phyloP scores from a whole-genome alignment of 768 basidiomycete species.

The Hebeloma cylindrosporum region DNA sequence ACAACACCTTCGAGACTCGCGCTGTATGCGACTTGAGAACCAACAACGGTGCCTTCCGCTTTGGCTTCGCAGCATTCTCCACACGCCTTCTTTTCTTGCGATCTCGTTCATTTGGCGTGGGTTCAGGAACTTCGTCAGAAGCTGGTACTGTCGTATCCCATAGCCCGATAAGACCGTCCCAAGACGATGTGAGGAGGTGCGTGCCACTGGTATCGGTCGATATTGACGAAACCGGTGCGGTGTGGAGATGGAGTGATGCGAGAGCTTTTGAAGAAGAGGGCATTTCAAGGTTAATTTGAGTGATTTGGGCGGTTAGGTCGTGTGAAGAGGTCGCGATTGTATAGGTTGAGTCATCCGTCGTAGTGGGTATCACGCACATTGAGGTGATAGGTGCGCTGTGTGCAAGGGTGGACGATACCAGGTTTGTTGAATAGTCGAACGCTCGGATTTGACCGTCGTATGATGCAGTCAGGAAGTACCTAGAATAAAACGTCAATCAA shows the following conservation, averaged over 20 bases:
- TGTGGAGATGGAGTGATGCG: slow-evolving; percentile 82
- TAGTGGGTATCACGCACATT: slow-evolving; percentile 50
- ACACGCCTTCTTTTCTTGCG: slow-evolving; percentile 57
- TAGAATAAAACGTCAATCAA: slow-evolving; percentile 25
- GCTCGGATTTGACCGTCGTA: slow-evolving; percentile 78
- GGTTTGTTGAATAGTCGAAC: slow-evolving; percentile 68
- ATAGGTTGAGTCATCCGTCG: slow-evolving; percentile 28
- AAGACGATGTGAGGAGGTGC: slow-evolving; percentile 78
- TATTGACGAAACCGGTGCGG: slow-evolving; percentile 74
- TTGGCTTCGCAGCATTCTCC: slow-evolving; percentile 31
- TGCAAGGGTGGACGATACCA: slow-evolving; percentile 45
- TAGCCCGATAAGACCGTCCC: slow-evolving; percentile 84
- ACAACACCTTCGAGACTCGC: slow-evolving; percentile 74
- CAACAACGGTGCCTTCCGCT: slow-evolving; percentile 64
- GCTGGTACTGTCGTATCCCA: slow-evolving; percentile 70
- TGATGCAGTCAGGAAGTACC: slow-evolving; percentile 73
- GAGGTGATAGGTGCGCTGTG: slow-evolving; percentile 74
- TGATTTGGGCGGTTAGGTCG: slow-evolving; percentile 71
- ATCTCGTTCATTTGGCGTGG: slow-evolving; percentile 28
- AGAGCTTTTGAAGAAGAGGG: slow-evolving; percentile 40
- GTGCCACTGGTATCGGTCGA: slow-evolving; percentile 52
- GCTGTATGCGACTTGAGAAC: slow-evolving; percentile 85
- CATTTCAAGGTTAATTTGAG: slow-evolving; percentile 33
- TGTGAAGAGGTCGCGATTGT: slow-evolving; percentile 73
- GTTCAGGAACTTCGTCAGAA: slow-evolving; percentile 61